These are phyloP conservation scores for Pleurotus giganteus DNA, from an alignment of 768 basidiomycete genomes.

Conservation along the genomic window DNA sequence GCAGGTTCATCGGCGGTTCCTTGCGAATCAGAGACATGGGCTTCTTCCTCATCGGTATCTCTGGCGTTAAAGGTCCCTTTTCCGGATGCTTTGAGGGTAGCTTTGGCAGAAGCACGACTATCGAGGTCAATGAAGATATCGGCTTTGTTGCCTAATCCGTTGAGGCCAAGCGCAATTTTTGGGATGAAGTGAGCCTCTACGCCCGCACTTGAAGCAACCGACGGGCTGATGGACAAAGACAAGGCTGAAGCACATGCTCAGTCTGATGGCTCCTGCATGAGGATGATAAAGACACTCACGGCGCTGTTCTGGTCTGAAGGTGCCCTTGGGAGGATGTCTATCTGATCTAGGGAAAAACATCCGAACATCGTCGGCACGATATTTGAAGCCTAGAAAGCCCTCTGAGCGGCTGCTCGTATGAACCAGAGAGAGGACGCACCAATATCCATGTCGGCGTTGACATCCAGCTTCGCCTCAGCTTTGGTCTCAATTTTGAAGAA, in stretches of 20 bases:
- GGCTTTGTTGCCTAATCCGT: constrained; percentile 7
- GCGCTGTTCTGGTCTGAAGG: constrained; percentile 24
- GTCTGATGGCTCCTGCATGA: not conserved
- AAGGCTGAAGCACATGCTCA: constrained; percentile 17
- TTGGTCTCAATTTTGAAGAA: constrained; percentile 32
- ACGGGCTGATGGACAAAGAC: constrained; percentile 29
- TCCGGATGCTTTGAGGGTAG: constrained; percentile 15
- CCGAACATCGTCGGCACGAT: constrained; percentile 26
- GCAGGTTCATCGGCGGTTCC: not conserved
- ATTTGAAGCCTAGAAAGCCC: constrained; percentile 20
- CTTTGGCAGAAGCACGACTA: constrained; percentile 23
- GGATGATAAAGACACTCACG: constrained; percentile 22
- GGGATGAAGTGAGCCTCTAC: constrained; percentile 37
- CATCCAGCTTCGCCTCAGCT: constrained; percentile 25
- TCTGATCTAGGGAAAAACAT: constrained; percentile 34
- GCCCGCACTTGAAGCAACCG: constrained; percentile 23
- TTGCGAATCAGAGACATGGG: not conserved
- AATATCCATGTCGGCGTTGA: constrained; percentile 29
- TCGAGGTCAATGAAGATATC: constrained; percentile 23
- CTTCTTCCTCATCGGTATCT: not conserved
- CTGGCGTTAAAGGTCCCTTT: constrained; percentile 10
- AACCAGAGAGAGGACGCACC: not conserved
- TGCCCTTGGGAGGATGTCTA: constrained; percentile 20
- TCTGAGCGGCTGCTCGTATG: not conserved
- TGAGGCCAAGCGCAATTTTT: constrained; percentile 1